Conservation (phyloP, 2,329 filamentous ascomycete genomes). For the Trichoderma sp. region DNA sequence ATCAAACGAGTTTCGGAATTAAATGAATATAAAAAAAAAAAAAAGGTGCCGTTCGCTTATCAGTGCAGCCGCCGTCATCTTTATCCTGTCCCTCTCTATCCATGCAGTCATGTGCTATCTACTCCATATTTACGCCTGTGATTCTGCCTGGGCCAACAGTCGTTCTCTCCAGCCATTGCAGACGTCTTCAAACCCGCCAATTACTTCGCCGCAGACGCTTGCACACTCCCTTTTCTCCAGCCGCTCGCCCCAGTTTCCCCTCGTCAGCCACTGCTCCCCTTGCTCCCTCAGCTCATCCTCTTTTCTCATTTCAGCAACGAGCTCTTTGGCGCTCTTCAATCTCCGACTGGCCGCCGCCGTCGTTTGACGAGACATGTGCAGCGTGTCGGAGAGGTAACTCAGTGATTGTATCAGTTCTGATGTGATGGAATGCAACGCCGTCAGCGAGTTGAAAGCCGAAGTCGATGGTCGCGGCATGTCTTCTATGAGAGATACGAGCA, state of each 20-base stretch:
- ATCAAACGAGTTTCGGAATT: neutral
- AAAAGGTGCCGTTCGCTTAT: slow-evolving; percentile 14
- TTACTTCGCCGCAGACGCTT: slow-evolving; percentile 78
- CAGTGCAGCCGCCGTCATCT: slow-evolving; percentile 15
- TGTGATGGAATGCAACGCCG: slow-evolving; percentile 66
- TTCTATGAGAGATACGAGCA: slow-evolving; percentile 62
- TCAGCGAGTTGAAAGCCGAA: slow-evolving; percentile 61
- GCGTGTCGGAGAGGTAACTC: slow-evolving; percentile 80
- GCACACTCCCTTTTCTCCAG: slow-evolving; percentile 77
- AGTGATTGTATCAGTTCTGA: slow-evolving; percentile 74
- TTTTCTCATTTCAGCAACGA: slow-evolving; percentile 77
- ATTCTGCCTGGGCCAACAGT: slow-evolving; percentile 63
- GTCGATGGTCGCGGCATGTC: slow-evolving; percentile 64
- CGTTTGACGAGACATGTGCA: slow-evolving; percentile 91
- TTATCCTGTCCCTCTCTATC: neutral
- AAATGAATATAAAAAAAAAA: neutral
- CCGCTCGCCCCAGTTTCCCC: slow-evolving; percentile 78
- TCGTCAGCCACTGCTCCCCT: slow-evolving; percentile 75
- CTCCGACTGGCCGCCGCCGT: slow-evolving; percentile 77
- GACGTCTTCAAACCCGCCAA: slow-evolving; percentile 87
- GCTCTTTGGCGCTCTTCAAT: slow-evolving; percentile 76
- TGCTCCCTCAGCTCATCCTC: slow-evolving; percentile 82
- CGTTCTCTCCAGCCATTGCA: slow-evolving; percentile 81
- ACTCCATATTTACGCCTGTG: slow-evolving; percentile 37
- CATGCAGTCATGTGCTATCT: neutral